Percentiles rank a stretch among this genome's conserved stretches.
Evolutionary conservation across 2,329 filamentous ascomycete species (phyloP).

Genomic region (Fusarium paranaense): DNA sequence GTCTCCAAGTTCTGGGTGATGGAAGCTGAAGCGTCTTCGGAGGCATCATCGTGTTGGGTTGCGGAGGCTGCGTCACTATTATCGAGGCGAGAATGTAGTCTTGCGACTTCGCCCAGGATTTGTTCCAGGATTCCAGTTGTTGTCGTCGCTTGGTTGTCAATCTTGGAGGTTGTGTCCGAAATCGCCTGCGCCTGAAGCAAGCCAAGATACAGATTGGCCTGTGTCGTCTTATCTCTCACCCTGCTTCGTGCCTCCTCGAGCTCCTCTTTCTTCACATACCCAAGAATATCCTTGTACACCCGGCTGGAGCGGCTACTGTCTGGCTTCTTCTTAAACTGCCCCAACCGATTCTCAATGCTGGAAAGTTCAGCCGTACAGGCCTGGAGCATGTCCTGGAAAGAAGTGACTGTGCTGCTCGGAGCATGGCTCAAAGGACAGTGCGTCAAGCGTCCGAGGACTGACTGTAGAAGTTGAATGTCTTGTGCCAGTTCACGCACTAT

Average conservation of each 20-base stretch:
- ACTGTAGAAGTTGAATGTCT: conserved; percentile 8
- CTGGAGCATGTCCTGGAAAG: background rate
- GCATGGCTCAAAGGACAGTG: background rate
- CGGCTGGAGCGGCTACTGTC: background rate
- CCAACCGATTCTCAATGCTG: background rate
- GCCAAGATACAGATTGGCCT: conserved; percentile 23
- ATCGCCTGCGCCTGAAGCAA: conserved; percentile 22
- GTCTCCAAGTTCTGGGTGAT: background rate
- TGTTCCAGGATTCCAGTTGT: conserved; percentile 18
- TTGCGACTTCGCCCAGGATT: conserved; percentile 14
- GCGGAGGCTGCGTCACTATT: background rate
- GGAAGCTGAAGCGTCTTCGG: background rate
- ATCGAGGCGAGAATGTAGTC: conserved; percentile 3
- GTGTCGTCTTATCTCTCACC: conserved; percentile 20
- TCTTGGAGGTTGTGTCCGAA: conserved; percentile 11
- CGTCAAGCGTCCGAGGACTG: background rate
- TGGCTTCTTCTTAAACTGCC: background rate
- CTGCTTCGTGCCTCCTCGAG: conserved; percentile 11
- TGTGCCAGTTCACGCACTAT: background rate
- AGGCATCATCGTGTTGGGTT: background rate
- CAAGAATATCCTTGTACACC: background rate
- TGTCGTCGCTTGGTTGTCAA: conserved; percentile 1
- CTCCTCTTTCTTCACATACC: conserved; percentile 24
- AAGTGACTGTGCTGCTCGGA: conserved; percentile 1
- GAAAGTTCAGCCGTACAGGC: conserved; percentile 3